A percentile compares a stretch with the other conserved stretches of the same genome.
phyloP scores from a whole-genome alignment of 305 asterid species.

The Solanum hybrid region DNA sequence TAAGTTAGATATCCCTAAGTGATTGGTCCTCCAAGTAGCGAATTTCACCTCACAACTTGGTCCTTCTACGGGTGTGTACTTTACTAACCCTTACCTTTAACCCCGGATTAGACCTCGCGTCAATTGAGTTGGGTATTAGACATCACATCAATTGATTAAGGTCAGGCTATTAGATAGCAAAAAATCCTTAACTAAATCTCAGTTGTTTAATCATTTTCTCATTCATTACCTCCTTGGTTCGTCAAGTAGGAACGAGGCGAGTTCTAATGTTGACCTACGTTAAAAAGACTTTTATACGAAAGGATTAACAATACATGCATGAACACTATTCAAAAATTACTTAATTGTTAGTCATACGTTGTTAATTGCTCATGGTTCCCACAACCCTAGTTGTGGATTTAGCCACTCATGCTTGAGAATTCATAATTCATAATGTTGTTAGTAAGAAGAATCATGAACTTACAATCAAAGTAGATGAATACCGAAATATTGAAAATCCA shows the following conservation, averaged over 20 bases:
- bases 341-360: background rate
- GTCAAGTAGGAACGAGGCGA: background rate
- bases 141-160: background rate
- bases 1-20: background rate
- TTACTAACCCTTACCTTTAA: background rate
- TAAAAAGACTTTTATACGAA: background rate
- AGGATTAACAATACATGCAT: background rate
- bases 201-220: background rate
- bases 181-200: background rate
- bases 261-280: background rate
- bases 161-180: background rate
- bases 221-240: background rate
- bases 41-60: background rate
- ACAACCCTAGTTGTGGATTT: background rate
- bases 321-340: background rate
- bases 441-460: background rate
- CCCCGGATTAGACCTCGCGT: background rate
- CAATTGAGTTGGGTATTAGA: background rate
- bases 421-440: background rate
- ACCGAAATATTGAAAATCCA: background rate
- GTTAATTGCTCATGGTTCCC: background rate
- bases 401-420: background rate
- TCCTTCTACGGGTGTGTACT: background rate
- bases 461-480: background rate
- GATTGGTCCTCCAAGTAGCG: background rate